A percentile compares a stretch with the other conserved stretches of the same genome.
phyloP scores from a whole-genome alignment of 1,284 basidiomycete species.

The Pulchroboletus neoregius region DNA sequence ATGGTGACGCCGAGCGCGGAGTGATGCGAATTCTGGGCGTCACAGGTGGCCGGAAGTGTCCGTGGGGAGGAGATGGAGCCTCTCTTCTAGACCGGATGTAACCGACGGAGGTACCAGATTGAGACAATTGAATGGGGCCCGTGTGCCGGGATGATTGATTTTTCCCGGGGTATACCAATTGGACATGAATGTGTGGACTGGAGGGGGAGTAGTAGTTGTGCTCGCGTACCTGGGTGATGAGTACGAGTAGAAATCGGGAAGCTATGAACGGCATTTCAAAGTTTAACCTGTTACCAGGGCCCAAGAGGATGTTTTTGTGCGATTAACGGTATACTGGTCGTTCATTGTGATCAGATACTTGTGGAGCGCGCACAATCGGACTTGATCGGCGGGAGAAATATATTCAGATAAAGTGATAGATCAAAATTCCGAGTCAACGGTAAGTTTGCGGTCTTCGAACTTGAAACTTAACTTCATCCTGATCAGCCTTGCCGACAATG shows the following conservation, averaged over 20 bases:
- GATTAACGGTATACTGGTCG: not conserved
- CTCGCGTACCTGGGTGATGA: constrained; percentile 11
- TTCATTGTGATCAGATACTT: constrained; percentile 21
- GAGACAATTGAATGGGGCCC: constrained; percentile 17
- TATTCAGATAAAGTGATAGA: constrained; percentile 35
- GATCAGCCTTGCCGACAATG: constrained; percentile 33
- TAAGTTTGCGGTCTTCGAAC: constrained; percentile 33
- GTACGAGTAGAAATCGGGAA: constrained; percentile 10
- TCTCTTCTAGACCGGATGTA: constrained; percentile 20
- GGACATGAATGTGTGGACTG: not conserved
- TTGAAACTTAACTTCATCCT: constrained; percentile 33
- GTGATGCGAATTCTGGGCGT: constrained; percentile 6
- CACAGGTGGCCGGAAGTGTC: constrained; percentile 18
- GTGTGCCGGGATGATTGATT: constrained; percentile 10
- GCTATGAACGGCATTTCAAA: constrained; percentile 1
- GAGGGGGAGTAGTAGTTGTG: not conserved
- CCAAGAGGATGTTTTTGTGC: constrained; percentile 9
- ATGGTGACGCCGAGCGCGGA: constrained; percentile 1
- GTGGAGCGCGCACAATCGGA: constrained; percentile 31
- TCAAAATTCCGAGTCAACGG: constrained; percentile 22
- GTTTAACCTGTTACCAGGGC: constrained; percentile 25
- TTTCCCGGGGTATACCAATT: constrained; percentile 3
- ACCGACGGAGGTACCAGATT: constrained; percentile 29
- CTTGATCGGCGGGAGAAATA: constrained; percentile 35
- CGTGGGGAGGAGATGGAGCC: constrained; percentile 17